Conservation (phyloP, 345 rosid species). For the Kernera saxatilis region DNA sequence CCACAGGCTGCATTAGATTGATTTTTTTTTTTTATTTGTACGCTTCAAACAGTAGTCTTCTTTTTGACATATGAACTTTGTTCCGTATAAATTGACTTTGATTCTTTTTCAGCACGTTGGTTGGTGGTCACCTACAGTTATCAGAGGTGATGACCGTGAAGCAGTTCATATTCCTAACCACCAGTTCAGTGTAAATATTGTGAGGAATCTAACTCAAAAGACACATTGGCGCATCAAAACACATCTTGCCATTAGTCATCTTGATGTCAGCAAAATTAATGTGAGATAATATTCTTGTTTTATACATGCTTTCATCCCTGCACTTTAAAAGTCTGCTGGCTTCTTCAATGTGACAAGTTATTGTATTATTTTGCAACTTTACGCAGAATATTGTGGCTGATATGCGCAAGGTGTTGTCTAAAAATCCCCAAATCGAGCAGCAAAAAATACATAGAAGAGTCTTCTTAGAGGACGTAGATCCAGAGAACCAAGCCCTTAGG, state of each 20-base stretch:
- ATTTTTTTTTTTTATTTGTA: background rate
- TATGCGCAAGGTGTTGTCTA: conserved; percentile 95
- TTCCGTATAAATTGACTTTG: background rate
- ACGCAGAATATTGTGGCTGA: conserved; percentile 80
- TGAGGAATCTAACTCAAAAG: conserved; percentile 94
- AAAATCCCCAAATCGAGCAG: conserved; percentile 93
- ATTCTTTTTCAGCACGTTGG: conserved; percentile 65
- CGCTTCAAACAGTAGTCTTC: background rate
- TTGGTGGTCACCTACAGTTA: conserved; percentile 97
- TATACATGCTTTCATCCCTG: background rate
- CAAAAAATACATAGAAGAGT: conserved; percentile 91
- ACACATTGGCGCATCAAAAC: conserved; percentile 97
- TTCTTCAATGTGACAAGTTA: background rate
- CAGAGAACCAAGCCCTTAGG: conserved; percentile 81
- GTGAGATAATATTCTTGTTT: conserved; percentile 43
- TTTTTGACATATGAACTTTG: background rate
- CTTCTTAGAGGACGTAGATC: conserved; percentile 58
- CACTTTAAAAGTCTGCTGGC: background rate
- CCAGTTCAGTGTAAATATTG: conserved; percentile 73
- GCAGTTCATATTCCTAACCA: conserved; percentile 97
- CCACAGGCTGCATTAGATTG: background rate
- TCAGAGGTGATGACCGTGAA: conserved; percentile 97
- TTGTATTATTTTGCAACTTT: conserved; percentile 3
- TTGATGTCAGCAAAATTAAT: conserved; percentile 76
- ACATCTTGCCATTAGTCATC: conserved; percentile 80